Base-by-base conservation (phyloP, 1,284 basidiomycete species). In the Moesziomyces sp. region DNA sequence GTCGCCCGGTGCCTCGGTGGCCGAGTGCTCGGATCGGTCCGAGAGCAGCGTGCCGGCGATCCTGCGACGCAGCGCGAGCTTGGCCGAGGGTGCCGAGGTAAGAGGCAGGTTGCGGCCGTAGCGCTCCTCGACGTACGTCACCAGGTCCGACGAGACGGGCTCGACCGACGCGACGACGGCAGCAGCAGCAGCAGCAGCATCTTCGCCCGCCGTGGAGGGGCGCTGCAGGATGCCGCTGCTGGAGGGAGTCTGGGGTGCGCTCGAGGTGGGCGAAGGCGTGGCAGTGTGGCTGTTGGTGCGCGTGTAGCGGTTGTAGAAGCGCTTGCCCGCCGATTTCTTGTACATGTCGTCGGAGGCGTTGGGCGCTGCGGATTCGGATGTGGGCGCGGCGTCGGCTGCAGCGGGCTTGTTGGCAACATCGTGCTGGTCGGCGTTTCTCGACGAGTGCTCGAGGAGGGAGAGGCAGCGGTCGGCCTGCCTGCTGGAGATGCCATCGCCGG, bases 101-200 rank as follows among this genome's bases (percentile, higher is more conserved):
- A 92, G 84, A 2, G 94, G 93, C 26, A 98, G 86, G 81, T 98
- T 98, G 5, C 97, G 90, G 0, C 94, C 96, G 77, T 97, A 99
- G 21, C 95, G 90, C 85, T 99, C 95, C 84, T 99, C 97, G 42
- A 99, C 87, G 77, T 88, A 89, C 2, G 86, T 86, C 9, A 86
- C 81, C 40, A 87, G 85, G 58, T 88, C 87, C 16, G 85, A 60
- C 16, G 70, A 51, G 14, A 35, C 58, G 10, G 50, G 26, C 26
- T 64, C 30, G 24, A 28, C 18, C 18, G 58, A 58, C 5, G 58
- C 43, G n/a, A 62, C 28, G 46, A 43, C 19, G 18, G 40, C 45
- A 3, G 53, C 26, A 19, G 53, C 26, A 19, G 40, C 45, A 3
- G 53, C 26, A 19, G 26, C 26, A 28, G 54, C 62, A 46, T 71